Percentiles rank a stretch among this genome's conserved stretches.
These are phyloP conservation scores for Thraustochytrium sp. DNA, from an alignment of 352 stramenopile species.

Conservation along the genomic window DNA sequence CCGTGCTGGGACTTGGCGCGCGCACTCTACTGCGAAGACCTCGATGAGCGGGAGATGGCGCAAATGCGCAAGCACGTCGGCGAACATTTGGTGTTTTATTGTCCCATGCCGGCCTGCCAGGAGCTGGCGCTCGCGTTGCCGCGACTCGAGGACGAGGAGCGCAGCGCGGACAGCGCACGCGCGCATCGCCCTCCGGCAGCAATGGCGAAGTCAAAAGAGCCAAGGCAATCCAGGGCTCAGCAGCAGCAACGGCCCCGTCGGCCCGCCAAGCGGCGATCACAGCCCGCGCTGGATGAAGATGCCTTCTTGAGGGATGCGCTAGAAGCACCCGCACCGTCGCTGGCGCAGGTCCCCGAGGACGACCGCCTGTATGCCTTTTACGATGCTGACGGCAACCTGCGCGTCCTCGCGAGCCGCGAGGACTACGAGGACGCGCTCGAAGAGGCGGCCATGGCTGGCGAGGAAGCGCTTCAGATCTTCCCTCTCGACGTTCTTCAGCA, in stretches of 20 bases:
- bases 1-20: background rate
- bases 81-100: background rate
- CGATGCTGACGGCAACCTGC: background rate
- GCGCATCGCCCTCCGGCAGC: too few relatives aligned
- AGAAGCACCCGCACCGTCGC: background rate
- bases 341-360: background rate
- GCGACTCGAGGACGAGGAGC: background rate
- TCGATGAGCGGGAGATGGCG: background rate
- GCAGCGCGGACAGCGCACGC: too few relatives aligned
- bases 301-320: background rate
- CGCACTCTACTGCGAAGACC: background rate
- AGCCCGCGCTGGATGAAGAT: background rate
- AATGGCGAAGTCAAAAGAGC: too few relatives aligned
- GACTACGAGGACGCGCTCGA: slow-evolving; percentile 32
- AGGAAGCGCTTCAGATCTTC: background rate
- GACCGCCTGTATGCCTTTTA: background rate
- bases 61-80: background rate
- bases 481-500: too few relatives aligned
- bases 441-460: background rate
- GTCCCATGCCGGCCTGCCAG: slow-evolving; percentile 7
- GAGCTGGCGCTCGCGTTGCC: background rate
- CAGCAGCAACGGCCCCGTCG: too few relatives aligned
- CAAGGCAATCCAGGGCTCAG: too few relatives aligned
- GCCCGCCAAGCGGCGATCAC: too few relatives aligned
- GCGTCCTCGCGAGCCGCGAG: background rate